Evolutionary conservation across 2,329 filamentous ascomycete species (phyloP), one percentile per base, ranked within the genome.

Genomic region (Botryotinia globosa): DNA sequence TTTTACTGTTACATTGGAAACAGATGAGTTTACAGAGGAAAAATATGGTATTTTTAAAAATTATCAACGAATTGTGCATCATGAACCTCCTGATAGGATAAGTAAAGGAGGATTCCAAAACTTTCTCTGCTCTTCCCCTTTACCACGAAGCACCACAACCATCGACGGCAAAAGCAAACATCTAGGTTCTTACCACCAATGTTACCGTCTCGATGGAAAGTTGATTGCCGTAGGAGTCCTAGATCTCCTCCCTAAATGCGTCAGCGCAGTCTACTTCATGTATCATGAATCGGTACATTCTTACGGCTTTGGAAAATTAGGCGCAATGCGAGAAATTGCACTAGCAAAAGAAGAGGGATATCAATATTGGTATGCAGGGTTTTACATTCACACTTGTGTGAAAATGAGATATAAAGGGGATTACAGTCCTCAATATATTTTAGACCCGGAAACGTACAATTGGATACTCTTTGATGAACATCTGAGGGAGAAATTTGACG

Each of bases 341-440:
- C 81, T 96, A 42, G 91, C 92, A 0, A 82, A 86, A 4, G 92
- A 95, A 78, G 85, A 84, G 9, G 90, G 88, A 0, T 94, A 94
- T 77, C 83, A 86, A 61, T 96, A 93, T 86, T 96, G 93, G 87
- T 96, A 95, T 82, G 91, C 88, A 9, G 90, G 93, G 9, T 95
- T 90, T 81, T 96, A 95, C 78, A 95, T 96, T 73, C 92, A 94
- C 80, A 89, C 84, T 71, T 95, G 92, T 78, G 85, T 87, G 70
- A 96, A 96, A 83, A 95, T 96, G 93, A 86, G 86, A 77, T 96
- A 96, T 84, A 96, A 96, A 83, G 91, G 90, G 73, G 91, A 94
- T 79, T 96, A 92, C 80, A 85, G 86, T 18, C 92, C 92, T 1
- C 91, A 94, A 79, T 88, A 90, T 78, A 86, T 96, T 18, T 85